A percentile compares a stretch with the other conserved stretches of the same genome.
Conservation (phyloP, 371 early-diverging fungal genomes). For the Actinomortierella wolfii region DNA sequence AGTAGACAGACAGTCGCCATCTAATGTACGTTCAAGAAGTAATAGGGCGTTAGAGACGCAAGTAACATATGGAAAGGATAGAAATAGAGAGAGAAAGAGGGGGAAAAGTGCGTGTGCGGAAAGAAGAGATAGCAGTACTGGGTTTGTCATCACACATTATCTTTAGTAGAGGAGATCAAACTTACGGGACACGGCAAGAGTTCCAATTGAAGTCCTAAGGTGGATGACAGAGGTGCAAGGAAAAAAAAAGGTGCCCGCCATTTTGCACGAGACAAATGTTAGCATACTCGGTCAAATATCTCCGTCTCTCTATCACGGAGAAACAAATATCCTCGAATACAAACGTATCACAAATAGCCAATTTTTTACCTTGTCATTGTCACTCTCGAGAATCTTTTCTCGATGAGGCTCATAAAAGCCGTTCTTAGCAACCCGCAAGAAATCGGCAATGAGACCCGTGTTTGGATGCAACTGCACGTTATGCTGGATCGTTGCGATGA, state of each 20-base stretch:
- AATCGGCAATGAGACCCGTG: conserved; percentile 67
- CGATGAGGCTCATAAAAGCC: conserved; percentile 52
- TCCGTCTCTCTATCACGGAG: too few species aligned
- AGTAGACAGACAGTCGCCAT: conserved; percentile 66
- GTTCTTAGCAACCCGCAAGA: conserved; percentile 52
- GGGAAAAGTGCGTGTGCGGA: too few species aligned
- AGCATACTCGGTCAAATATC: too few species aligned
- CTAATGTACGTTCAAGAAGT: conserved; percentile 6
- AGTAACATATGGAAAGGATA: too few species aligned
- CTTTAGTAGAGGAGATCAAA: too few species aligned
- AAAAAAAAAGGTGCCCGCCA: background rate
- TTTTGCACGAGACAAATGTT: too few species aligned
- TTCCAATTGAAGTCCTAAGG: conserved; percentile 46
- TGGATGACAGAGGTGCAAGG: background rate
- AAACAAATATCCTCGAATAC: too few species aligned
- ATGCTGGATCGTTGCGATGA: conserved; percentile 47
- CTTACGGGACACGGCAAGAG: conserved; percentile 48
- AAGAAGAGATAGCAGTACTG: too few species aligned
- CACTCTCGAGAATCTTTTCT: conserved; percentile 52
- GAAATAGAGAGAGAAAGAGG: too few species aligned
- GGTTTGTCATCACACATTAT: background rate
- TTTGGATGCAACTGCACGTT: conserved; percentile 55
- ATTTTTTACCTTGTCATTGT: conserved; percentile 34
- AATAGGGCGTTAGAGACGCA: too few species aligned
- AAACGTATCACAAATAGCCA: too few species aligned